Conservation (phyloP, 148 eudicot species). For the Vaccinium vitisidaea region DNA sequence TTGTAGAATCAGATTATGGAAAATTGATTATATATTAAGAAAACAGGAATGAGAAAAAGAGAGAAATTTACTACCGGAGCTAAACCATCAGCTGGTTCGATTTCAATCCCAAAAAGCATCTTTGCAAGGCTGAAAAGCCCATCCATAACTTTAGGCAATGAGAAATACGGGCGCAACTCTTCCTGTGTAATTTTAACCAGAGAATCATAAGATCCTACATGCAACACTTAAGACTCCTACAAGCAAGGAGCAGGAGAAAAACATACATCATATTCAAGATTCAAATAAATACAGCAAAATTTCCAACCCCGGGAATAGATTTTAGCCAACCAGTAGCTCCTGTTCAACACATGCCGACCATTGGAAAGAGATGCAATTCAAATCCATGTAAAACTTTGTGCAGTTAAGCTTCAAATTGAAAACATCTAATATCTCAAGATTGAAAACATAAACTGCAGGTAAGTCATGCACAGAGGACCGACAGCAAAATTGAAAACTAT, state of each 20-base stretch:
- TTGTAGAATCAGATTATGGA: constrained; percentile 12
- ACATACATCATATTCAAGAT: background rate
- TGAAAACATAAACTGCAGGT: background rate
- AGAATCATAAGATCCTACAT: constrained; percentile 2
- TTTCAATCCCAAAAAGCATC: constrained; percentile 67
- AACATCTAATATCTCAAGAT: background rate
- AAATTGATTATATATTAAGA: background rate
- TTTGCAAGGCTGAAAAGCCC: constrained; percentile 87
- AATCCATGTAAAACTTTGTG: background rate
- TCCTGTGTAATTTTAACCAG: constrained; percentile 47
- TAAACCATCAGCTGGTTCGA: constrained; percentile 86
- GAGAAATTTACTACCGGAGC: constrained; percentile 44
- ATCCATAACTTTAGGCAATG: constrained; percentile 97
- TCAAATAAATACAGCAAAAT: background rate
- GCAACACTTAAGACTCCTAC: background rate
- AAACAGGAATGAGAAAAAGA: background rate
- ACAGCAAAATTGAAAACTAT: background rate
- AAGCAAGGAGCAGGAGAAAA: background rate
- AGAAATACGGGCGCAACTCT: constrained; percentile 94
- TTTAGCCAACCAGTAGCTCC: background rate
- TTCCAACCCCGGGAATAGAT: background rate
- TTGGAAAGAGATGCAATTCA: background rate
- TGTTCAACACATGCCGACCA: background rate
- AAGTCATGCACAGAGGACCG: background rate
- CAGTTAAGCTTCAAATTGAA: background rate